Percentiles rank a stretch among this genome's conserved stretches.
These are phyloP conservation scores for Ramaria sp. DNA, from an alignment of 768 basidiomycete species.

Conservation along the genomic window DNA sequence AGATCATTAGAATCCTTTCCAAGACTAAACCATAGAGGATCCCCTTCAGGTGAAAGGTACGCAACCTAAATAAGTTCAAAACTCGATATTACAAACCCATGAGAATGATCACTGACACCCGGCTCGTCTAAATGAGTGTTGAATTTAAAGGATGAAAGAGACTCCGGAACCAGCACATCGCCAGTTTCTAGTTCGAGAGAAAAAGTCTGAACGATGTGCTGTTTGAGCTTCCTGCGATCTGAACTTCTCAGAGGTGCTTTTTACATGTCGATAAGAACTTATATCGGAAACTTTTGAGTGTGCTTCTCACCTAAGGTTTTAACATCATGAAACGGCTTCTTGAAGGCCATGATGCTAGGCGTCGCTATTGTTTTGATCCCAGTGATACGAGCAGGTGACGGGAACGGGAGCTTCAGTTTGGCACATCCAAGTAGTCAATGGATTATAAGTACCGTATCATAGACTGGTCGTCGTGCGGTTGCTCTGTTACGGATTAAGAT, in stretches of 20 bases:
- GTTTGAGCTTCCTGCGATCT: constrained; percentile 61
- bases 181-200: constrained; percentile 41
- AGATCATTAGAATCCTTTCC: constrained; percentile 59
- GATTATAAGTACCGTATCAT: no score
- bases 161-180: constrained; percentile 64
- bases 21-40: constrained; percentile 70
- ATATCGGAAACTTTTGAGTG: background rate
- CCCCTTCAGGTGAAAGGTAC: constrained; percentile 52
- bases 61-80: constrained; percentile 27
- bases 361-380: no score
- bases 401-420: no score
- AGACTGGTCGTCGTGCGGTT: no score
- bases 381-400: no score
- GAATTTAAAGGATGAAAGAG: constrained; percentile 58
- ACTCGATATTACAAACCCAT: background rate
- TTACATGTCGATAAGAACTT: background rate
- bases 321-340: constrained; percentile 55
- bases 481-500: no score
- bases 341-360: constrained; percentile 35
- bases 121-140: constrained; percentile 50
- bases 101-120: constrained; percentile 32
- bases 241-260: constrained; percentile 61
- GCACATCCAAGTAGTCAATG: no score
- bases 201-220: constrained; percentile 41
- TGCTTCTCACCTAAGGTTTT: constrained; percentile 48